Conservation (phyloP, 1,284 basidiomycete species). For the Ceratobasidium sp. region DNA sequence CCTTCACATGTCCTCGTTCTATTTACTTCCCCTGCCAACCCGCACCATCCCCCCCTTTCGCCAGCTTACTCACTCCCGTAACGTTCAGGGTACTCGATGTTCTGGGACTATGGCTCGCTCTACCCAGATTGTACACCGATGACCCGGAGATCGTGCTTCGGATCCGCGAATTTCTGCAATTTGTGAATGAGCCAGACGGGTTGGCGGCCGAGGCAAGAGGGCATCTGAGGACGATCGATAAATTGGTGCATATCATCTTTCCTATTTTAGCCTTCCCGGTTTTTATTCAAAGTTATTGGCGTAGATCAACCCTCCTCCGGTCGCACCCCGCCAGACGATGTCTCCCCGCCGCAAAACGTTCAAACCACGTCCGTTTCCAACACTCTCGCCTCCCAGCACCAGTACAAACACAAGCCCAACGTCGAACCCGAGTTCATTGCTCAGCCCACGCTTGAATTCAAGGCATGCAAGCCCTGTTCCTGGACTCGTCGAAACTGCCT, state of each 20-base stretch:
- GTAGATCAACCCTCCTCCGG: conserved; percentile 9
- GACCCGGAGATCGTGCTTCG: conserved; percentile 68
- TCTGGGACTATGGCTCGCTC: conserved; percentile 69
- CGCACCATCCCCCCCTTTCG: not conserved
- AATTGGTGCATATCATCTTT: conserved; percentile 60
- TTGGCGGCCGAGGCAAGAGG: conserved; percentile 62
- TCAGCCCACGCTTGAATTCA: not conserved
- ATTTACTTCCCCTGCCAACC: not conserved
- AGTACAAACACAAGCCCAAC: too few species aligned
- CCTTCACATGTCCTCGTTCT: not conserved
- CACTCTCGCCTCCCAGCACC: conserved; percentile 12
- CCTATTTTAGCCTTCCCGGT: not conserved
- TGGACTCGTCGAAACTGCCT: not conserved
- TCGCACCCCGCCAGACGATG: not conserved
- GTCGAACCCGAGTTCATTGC: not conserved
- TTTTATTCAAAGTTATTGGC: not conserved
- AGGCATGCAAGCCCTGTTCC: not conserved
- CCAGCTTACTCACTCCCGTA: not conserved
- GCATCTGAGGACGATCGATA: conserved; percentile 65
- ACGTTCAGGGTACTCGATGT: conserved; percentile 61
- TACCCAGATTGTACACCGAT: conserved; percentile 69
- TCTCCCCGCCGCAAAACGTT: conserved; percentile 26
- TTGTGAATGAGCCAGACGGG: conserved; percentile 59
- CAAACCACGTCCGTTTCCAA: conserved; percentile 38
- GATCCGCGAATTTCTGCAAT: conserved; percentile 66